These are phyloP conservation scores for Penicillium digitatum DNA, from an alignment of 2,329 filamentous ascomycete species.

Conservation along the genomic window DNA sequence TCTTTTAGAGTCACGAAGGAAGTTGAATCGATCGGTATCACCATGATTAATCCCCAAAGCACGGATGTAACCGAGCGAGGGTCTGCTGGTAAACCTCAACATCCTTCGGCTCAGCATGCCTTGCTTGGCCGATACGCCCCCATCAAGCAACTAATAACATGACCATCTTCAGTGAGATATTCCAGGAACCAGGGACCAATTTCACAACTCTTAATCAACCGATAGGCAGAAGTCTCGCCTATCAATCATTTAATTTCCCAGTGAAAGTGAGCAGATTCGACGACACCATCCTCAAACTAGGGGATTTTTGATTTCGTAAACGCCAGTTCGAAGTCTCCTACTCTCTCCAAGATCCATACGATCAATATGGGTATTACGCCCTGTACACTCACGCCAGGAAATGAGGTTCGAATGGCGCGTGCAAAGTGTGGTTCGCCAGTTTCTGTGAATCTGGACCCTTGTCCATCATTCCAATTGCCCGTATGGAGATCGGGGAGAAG, in stretches of 20 bases:
- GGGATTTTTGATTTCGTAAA: neutral
- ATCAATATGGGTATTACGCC: conserved; percentile 18
- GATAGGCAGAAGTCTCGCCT: neutral
- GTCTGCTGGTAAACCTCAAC: neutral
- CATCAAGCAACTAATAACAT: neutral
- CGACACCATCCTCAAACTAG: neutral
- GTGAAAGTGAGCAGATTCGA: neutral
- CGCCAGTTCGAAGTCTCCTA: neutral
- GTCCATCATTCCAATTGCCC: conserved; percentile 33
- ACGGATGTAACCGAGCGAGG: neutral
- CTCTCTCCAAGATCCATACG: neutral
- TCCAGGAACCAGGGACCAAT: neutral
- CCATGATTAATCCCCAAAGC: neutral
- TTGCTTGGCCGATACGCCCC: neutral
- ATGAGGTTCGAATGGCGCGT: conserved; percentile 13
- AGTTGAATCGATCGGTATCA: neutral
- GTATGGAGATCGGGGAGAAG: conserved; percentile 22
- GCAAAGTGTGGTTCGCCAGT: conserved; percentile 21
- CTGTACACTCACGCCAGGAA: conserved; percentile 21
- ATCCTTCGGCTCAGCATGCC: neutral
- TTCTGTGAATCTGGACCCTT: conserved; percentile 17
- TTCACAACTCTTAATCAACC: neutral
- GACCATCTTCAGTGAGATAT: neutral
- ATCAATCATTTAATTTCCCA: neutral
- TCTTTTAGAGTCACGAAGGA: neutral